Evolutionary conservation across 2,329 filamentous ascomycete genomes (phyloP).

Genomic region (Cladosporium colombiae): DNA sequence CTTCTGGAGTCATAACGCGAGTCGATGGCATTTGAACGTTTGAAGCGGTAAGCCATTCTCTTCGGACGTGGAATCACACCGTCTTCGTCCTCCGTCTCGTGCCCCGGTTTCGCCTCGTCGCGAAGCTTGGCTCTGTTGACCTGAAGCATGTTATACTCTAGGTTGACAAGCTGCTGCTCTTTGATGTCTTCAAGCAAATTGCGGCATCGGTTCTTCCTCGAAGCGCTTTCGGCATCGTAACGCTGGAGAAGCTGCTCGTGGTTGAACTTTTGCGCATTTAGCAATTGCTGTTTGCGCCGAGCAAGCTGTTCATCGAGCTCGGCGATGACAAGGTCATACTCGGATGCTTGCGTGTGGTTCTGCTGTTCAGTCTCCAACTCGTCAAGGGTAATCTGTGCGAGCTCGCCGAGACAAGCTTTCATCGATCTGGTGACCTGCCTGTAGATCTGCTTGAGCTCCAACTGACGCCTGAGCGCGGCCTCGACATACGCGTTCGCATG

Average conservation of each 20-base stretch:
- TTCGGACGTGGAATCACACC: constrained; percentile 55
- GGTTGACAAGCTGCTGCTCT: constrained; percentile 30
- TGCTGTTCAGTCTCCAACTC: constrained; percentile 57
- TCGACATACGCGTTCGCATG: constrained; percentile 50
- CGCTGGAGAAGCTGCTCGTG: constrained; percentile 41
- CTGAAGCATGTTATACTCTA: constrained; percentile 35
- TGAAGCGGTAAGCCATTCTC: constrained; percentile 36
- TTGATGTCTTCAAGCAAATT: constrained; percentile 36
- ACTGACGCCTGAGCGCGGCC: constrained; percentile 56
- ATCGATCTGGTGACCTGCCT: constrained; percentile 63
- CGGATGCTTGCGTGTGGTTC: constrained; percentile 55
- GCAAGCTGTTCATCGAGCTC: constrained; percentile 54
- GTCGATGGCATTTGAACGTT: constrained; percentile 28
- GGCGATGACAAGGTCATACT: constrained; percentile 54
- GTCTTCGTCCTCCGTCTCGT: constrained; percentile 50
- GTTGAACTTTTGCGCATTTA: constrained; percentile 41
- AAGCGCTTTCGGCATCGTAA: constrained; percentile 40
- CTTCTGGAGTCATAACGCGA: constrained; percentile 34
- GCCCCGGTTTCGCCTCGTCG: constrained; percentile 51
- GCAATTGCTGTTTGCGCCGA: constrained; percentile 40
- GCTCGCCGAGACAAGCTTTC: constrained; percentile 65
- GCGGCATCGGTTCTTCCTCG: constrained; percentile 37
- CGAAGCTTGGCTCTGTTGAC: constrained; percentile 37
- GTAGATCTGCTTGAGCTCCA: constrained; percentile 66
- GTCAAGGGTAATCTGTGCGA: constrained; percentile 62